Evolutionary conservation across 352 stramenopile species (phyloP).

Genomic region (Phytophthora melonis): DNA sequence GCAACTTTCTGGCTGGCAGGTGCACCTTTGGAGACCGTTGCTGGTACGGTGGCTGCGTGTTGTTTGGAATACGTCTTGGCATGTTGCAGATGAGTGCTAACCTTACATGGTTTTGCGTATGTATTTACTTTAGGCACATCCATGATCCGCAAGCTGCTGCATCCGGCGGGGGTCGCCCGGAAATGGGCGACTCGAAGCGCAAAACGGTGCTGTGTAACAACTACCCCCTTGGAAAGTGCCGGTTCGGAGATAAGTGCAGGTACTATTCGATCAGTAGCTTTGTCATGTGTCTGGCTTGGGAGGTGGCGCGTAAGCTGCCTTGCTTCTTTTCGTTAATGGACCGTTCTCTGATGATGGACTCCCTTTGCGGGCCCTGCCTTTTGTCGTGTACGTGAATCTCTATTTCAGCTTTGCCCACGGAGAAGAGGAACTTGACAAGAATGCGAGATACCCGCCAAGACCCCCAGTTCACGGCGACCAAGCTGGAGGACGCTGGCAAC

Average conservation of each 20-base stretch:
- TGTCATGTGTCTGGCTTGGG: conserved; percentile 21
- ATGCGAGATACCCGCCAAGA: conserved; percentile 24
- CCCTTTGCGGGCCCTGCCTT: conserved; percentile 32
- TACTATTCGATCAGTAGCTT: conserved; percentile 51
- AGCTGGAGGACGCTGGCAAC: conserved; percentile 39
- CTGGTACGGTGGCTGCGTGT: conserved; percentile 62
- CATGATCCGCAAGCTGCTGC: conserved; percentile 50
- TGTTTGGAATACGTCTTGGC: neutral
- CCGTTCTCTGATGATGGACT: conserved; percentile 41
- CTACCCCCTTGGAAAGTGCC: conserved; percentile 75
- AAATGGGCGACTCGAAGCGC: conserved; percentile 58
- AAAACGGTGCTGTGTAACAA: conserved; percentile 87
- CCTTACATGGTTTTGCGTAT: conserved; percentile 8
- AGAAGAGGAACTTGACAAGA: conserved; percentile 67
- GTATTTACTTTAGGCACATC: conserved; percentile 55
- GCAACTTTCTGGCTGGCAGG: conserved; percentile 72
- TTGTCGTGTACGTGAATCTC: conserved; percentile 36
- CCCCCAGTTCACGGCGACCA: conserved; percentile 29
- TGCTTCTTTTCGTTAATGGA: conserved; percentile 35
- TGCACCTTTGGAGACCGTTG: conserved; percentile 86
- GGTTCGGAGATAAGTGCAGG: conserved; percentile 88
- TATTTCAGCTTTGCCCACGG: conserved; percentile 82
- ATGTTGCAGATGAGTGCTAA: conserved; percentile 23
- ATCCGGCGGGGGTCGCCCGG: conserved; percentile 26
- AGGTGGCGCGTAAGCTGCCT: conserved; percentile 18